Percentiles rank a stretch among this genome's conserved stretches.
Conservation (phyloP, 1,284 basidiomycete genomes). For the Veloboletus limbatus region DNA sequence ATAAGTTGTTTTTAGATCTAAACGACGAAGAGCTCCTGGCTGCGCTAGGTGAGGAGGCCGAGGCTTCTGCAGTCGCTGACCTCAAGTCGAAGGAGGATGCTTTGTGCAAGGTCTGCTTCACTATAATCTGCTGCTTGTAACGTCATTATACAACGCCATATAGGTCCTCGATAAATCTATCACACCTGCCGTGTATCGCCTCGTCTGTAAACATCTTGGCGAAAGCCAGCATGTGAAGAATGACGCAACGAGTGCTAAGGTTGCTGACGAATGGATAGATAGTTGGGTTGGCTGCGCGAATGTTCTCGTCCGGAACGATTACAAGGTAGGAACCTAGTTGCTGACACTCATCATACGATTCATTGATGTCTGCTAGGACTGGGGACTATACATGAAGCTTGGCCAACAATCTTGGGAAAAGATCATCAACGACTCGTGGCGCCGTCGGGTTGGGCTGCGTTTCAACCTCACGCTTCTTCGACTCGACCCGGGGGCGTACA, state of each 20-base stretch:
- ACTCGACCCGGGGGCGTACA: slow-evolving; percentile 63
- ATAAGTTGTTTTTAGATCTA: slow-evolving; percentile 52
- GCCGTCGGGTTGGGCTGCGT: slow-evolving; percentile 64
- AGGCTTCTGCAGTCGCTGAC: slow-evolving; percentile 24
- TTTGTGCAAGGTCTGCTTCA: slow-evolving; percentile 40
- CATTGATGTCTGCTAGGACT: slow-evolving; percentile 44
- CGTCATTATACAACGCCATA: slow-evolving; percentile 9
- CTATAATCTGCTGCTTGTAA: background rate
- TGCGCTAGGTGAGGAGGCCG: slow-evolving; percentile 44
- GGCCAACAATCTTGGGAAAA: slow-evolving; percentile 62
- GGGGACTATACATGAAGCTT: slow-evolving; percentile 59
- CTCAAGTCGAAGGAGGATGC: slow-evolving; percentile 41
- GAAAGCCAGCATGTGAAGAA: slow-evolving; percentile 32
- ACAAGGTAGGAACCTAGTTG: slow-evolving; percentile 40
- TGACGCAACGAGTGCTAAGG: slow-evolving; percentile 31
- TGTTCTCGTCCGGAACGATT: slow-evolving; percentile 61
- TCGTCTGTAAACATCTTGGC: slow-evolving; percentile 54
- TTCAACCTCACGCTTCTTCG: slow-evolving; percentile 67
- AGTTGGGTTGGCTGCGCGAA: slow-evolving; percentile 78
- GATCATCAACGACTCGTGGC: slow-evolving; percentile 51
- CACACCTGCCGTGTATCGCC: slow-evolving; percentile 59
- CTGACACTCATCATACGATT: background rate
- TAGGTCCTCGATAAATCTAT: slow-evolving; percentile 57
- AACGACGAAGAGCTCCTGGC: slow-evolving; percentile 59
- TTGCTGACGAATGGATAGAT: slow-evolving; percentile 58